phyloP scores from a whole-genome alignment of 192 early-diverging fungal genomes.

The Coemansia sp. region DNA sequence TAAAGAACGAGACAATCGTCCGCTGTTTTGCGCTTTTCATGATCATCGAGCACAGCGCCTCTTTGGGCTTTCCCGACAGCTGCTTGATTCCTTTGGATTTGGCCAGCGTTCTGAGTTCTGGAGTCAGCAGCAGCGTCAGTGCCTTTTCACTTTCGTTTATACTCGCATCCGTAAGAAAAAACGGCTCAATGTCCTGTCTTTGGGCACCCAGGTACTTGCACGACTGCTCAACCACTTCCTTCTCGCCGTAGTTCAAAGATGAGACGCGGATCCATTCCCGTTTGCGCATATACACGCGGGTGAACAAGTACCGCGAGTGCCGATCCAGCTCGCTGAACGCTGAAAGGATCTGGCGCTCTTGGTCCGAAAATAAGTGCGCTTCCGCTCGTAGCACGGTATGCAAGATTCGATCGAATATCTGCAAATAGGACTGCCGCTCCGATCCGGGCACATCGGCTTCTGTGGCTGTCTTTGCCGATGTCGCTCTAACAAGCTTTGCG shows the following conservation, averaged over 20 bases:
- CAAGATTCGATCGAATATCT: conserved; percentile 45
- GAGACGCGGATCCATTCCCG: conserved; percentile 44
- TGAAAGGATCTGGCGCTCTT: conserved; percentile 18
- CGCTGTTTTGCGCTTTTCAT: conserved; percentile 36
- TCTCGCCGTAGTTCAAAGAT: conserved; percentile 32
- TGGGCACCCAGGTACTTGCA: conserved; percentile 25
- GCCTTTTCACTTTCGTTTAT: conserved; percentile 26
- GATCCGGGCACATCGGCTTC: conserved; percentile 5
- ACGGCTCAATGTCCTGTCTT: conserved; percentile 15
- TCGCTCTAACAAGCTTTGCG: neutral
- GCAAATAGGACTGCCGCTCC: conserved; percentile 40
- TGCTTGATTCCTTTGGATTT: conserved; percentile 43
- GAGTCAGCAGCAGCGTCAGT: conserved; percentile 15
- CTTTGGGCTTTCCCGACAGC: conserved; percentile 28
- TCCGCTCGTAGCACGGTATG: conserved; percentile 38
- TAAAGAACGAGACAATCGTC: conserved; percentile 46
- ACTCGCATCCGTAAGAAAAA: conserved; percentile 21
- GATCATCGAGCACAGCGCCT: conserved; percentile 25
- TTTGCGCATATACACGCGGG: conserved; percentile 50
- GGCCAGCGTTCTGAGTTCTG: conserved; percentile 36
- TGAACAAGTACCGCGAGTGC: conserved; percentile 46
- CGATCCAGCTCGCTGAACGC: conserved; percentile 31
- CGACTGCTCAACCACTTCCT: conserved; percentile 29
- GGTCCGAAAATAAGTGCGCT: conserved; percentile 33
- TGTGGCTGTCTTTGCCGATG: neutral